These are phyloP conservation scores for Diplodia mutila DNA, from an alignment of 2,329 filamentous ascomycete genomes.

Conservation along the genomic window DNA sequence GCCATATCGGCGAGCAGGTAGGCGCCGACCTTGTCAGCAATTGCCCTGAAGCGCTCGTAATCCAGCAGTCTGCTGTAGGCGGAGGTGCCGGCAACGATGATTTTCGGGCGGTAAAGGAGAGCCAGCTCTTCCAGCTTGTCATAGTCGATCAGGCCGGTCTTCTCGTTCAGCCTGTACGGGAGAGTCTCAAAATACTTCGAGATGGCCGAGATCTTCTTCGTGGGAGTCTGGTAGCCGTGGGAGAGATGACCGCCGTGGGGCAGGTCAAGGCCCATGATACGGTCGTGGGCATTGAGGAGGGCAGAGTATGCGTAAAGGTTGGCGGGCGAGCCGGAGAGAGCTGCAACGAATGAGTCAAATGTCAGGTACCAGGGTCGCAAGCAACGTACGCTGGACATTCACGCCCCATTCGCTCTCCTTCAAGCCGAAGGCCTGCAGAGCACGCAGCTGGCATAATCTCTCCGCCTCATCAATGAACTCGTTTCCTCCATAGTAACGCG, in stretches of 20 bases:
- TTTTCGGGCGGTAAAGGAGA: conserved; percentile 89
- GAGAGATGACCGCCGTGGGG: conserved; percentile 95
- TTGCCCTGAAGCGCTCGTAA: conserved; percentile 94
- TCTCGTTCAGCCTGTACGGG: conserved; percentile 87
- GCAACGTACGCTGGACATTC: conserved; percentile 79
- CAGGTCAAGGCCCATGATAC: conserved; percentile 94
- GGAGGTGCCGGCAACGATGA: conserved; percentile 93
- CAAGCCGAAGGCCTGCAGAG: conserved; percentile 86
- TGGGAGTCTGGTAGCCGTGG: conserved; percentile 95
- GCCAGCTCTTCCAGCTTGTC: conserved; percentile 89
- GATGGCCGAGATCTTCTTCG: conserved; percentile 82
- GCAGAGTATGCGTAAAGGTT: conserved; percentile 89
- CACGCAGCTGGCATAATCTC: conserved; percentile 90
- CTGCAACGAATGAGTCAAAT: conserved; percentile 46
- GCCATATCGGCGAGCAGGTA: conserved; percentile 98
- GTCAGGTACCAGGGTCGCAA: conserved; percentile 29
- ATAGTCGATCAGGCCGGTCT: conserved; percentile 97
- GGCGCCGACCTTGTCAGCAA: conserved; percentile 88
- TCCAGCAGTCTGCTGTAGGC: conserved; percentile 98
- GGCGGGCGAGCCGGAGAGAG: conserved; percentile 77
- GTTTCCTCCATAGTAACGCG: conserved; percentile 98
- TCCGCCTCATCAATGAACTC: conserved; percentile 98
- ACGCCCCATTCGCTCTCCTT: conserved; percentile 93
- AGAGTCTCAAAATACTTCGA: conserved; percentile 99
- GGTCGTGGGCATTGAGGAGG: conserved; percentile 87